Percentiles rank a stretch among this genome's conserved stretches.
Evolutionary conservation across 768 basidiomycete genomes (phyloP).

Genomic region (Tulasnella sp.): DNA sequence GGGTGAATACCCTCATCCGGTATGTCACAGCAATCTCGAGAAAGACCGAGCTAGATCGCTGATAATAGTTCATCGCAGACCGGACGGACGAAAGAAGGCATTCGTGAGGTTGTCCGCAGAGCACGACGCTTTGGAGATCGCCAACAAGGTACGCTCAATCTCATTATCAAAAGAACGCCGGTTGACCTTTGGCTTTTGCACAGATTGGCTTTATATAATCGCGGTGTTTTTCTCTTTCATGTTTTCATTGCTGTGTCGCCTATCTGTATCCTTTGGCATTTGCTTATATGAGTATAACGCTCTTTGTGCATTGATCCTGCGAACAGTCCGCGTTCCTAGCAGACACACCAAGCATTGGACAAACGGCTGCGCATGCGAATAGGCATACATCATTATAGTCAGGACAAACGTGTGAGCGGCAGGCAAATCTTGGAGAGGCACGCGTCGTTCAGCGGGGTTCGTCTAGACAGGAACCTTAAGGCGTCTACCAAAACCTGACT

Average conservation of each 20-base stretch:
- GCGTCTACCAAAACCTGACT: not conserved
- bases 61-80: slow-evolving; percentile 35
- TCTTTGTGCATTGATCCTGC: not conserved
- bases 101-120: slow-evolving; percentile 93
- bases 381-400: no score
- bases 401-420: no score
- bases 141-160: slow-evolving; percentile 67
- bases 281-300: not conserved
- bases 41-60: not conserved
- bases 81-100: slow-evolving; percentile 99
- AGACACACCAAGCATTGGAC: not conserved
- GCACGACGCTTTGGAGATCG: slow-evolving; percentile 92
- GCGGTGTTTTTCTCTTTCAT: not conserved
- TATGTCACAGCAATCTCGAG: slow-evolving; percentile 29
- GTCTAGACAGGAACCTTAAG: no score
- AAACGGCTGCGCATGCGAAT: no score
- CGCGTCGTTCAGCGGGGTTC: no score
- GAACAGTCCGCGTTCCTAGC: not conserved
- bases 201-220: slow-evolving; percentile 90
- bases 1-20: slow-evolving; percentile 98
- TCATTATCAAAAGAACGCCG: not conserved
- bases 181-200: not conserved
- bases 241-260: not conserved
- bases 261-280: slow-evolving; percentile 1
- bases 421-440: no score